Evolutionary conservation across 2,329 filamentous ascomycete genomes (phyloP).

Genomic region (Nigrospora osmanthi): DNA sequence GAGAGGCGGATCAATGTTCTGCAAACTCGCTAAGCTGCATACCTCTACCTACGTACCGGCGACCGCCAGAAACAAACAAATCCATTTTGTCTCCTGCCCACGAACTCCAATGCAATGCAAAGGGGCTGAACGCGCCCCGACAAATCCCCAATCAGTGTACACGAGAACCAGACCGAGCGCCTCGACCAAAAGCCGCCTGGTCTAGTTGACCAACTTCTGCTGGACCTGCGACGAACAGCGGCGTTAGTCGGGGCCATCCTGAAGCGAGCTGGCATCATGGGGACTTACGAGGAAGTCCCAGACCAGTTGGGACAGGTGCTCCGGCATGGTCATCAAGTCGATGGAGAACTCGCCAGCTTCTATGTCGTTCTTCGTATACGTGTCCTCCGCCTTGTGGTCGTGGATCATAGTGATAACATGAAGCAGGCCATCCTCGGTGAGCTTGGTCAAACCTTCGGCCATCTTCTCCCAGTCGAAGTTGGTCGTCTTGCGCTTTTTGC

Average conservation of each 20-base stretch:
- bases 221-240: conserved; percentile 11
- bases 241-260: conserved; percentile 2
- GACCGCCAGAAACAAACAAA: too few relatives aligned
- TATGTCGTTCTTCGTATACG: conserved; percentile 94
- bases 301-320: conserved; percentile 80
- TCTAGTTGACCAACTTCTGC: conserved; percentile 15
- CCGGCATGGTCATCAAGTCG: conserved; percentile 94
- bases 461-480: conserved; percentile 88
- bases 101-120: conserved; percentile 3
- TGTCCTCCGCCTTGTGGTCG: conserved; percentile 89
- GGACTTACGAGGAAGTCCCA: conserved; percentile 70
- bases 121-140: not conserved
- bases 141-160: not conserved
- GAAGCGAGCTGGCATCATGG: not conserved
- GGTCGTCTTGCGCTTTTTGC: conserved; percentile 68
- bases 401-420: conserved; percentile 97
- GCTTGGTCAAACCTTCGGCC: conserved; percentile 80
- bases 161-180: not conserved
- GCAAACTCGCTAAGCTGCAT: too few relatives aligned
- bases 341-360: conserved; percentile 98
- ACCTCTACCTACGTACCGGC: too few relatives aligned
- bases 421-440: conserved; percentile 82
- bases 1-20: too few relatives aligned
- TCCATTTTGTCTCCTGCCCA: not conserved
- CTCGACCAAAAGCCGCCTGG: not conserved